Conservation (phyloP, 495 filamentous ascomycete species). For the Penicillium goetzii region DNA sequence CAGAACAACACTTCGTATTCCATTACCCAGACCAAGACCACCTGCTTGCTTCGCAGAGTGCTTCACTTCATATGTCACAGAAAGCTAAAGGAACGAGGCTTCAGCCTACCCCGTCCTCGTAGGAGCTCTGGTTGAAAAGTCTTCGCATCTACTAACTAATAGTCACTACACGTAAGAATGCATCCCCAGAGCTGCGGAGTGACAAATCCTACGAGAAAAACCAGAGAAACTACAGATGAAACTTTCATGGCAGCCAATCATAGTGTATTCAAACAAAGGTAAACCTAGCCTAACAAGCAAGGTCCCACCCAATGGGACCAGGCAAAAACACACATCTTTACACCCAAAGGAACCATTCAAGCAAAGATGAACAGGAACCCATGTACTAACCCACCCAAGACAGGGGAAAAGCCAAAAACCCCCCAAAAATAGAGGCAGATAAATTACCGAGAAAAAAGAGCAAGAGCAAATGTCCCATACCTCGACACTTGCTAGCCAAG, state of each 20-base stretch:
- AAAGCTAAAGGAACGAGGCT: too few species aligned
- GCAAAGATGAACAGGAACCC: not conserved
- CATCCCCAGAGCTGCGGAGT: not conserved
- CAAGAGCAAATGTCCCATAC: not conserved
- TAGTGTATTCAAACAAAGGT: not conserved
- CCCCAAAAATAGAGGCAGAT: not conserved
- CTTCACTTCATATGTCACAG: too few species aligned
- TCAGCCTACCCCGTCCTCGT: too few species aligned
- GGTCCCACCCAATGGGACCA: not conserved
- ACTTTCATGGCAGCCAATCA: not conserved
- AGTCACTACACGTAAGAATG: too few species aligned
- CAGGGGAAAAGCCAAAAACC: not conserved
- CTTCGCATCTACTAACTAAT: too few species aligned
- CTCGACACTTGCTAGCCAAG: not conserved
- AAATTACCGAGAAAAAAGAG: not conserved
- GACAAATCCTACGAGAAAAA: not conserved
- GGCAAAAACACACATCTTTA: not conserved
- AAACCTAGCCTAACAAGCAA: not conserved
- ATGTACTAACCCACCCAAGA: not conserved
- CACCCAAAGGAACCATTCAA: not conserved
- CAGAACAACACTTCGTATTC: too few species aligned
- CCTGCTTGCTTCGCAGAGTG: too few species aligned
- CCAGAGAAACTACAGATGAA: not conserved
- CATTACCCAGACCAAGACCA: too few species aligned
- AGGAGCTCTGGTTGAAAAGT: too few species aligned